phyloP scores from a whole-genome alignment of 331 rosid species.

The Pyrus hybrid region DNA sequence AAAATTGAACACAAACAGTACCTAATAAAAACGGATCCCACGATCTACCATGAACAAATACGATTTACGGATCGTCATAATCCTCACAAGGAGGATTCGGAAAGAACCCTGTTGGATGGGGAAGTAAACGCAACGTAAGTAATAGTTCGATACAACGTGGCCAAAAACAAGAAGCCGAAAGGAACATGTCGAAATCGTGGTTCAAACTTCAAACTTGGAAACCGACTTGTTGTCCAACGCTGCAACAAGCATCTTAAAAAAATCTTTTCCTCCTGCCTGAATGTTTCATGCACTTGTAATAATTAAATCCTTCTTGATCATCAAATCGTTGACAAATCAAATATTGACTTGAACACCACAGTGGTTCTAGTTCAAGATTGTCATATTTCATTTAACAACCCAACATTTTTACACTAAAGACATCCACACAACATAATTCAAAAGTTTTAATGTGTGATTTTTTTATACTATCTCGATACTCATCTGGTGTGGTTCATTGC shows the following conservation, averaged over 20 bases:
- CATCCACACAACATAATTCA: no score
- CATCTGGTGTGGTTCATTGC: background rate
- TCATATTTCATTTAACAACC: background rate
- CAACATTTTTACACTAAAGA: background rate
- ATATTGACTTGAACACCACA: background rate
- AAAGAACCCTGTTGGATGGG: background rate
- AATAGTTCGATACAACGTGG: background rate
- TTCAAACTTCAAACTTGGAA: background rate
- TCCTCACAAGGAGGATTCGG: rapidly evolving
- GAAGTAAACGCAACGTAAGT: background rate
- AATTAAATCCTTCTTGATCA: background rate
- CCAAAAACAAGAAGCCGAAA: background rate
- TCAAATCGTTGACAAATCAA: conserved; percentile 1
- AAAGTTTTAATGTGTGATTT: background rate
- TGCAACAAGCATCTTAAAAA: background rate
- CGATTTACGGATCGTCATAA: rapidly evolving
- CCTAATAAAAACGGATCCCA: rapidly evolving
- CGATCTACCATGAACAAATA: rapidly evolving
- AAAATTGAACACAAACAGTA: no score
- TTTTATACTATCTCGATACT: background rate
- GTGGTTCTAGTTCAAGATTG: background rate
- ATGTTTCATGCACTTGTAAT: background rate
- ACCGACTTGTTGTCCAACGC: background rate
- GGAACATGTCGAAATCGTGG: background rate
- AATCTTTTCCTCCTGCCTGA: background rate